Evolutionary conservation across 139 green algal species (phyloP).

Genomic region (Astrephomene gubernaculifera): DNA sequence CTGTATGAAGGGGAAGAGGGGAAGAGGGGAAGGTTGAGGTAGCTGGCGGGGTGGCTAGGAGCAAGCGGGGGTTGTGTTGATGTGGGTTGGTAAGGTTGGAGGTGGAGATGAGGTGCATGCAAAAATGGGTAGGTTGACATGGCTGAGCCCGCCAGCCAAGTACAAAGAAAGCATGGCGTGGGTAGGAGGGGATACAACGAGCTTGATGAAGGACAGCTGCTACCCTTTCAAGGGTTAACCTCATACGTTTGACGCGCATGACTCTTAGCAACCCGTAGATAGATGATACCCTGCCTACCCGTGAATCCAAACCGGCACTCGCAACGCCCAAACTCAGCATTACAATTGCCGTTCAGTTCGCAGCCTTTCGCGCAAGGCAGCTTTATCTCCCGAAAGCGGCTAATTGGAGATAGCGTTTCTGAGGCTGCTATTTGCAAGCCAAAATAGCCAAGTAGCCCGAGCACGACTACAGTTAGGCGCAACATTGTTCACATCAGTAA

Average conservation of each 20-base stretch:
- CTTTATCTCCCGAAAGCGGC: background rate
- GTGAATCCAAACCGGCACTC: conserved; percentile 3
- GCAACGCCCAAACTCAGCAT: background rate
- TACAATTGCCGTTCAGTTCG: background rate
- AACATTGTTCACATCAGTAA: too few species aligned
- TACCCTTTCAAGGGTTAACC: background rate
- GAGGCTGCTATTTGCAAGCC: too few species aligned
- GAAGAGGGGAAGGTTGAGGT: background rate
- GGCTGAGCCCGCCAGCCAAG: background rate
- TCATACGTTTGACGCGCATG: background rate
- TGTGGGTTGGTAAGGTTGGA: background rate
- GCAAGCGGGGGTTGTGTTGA: background rate
- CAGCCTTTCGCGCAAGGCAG: background rate
- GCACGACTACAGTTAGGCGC: too few species aligned
- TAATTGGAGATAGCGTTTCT: too few species aligned
- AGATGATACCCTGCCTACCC: background rate
- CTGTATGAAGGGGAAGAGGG: background rate
- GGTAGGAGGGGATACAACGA: too few species aligned
- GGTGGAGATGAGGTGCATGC: background rate
- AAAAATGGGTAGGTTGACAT: background rate
- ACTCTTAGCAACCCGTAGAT: background rate
- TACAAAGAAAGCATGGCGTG: too few species aligned
- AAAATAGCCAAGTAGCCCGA: too few species aligned
- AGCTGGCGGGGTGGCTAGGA: background rate
- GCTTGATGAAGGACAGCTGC: background rate